A percentile compares a stretch with the other conserved stretches of the same genome.
Evolutionary conservation across 1,284 basidiomycete genomes (phyloP).

Genomic region (Mycena citricolor): DNA sequence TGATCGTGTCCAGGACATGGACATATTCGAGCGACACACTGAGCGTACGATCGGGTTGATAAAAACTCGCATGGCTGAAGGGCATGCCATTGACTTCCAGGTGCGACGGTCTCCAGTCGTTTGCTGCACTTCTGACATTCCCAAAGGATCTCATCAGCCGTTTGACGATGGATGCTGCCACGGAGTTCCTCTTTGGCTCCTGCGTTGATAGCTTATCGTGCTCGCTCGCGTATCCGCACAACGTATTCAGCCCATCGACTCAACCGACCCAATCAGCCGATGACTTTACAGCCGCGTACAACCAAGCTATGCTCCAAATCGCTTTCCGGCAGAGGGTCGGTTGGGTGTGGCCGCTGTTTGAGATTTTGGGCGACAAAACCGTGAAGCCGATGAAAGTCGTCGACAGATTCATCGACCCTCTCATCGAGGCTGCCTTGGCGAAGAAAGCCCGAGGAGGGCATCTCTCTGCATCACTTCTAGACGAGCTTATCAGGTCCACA

Average conservation of each 20-base stretch:
- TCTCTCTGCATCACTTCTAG: no score
- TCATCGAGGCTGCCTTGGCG: conserved; percentile 23
- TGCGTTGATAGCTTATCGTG: conserved; percentile 38
- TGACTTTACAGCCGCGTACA: conserved; percentile 5
- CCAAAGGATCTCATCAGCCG: conserved; percentile 39
- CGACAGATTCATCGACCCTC: conserved; percentile 25
- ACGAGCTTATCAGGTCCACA: no score
- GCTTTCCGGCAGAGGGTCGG: conserved; percentile 11
- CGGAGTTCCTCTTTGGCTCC: conserved; percentile 47
- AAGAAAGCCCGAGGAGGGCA: no score
- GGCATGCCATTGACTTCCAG: conserved; percentile 52
- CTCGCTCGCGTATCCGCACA: conserved; percentile 36
- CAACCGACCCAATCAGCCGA: no score
- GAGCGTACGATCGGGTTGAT: conserved; percentile 42
- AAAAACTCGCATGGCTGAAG: conserved; percentile 40
- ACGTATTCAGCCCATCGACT: no score
- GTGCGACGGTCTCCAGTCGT: conserved; percentile 25
- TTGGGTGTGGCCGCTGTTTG: conserved; percentile 27
- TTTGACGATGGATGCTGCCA: conserved; percentile 47
- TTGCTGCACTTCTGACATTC: conserved; percentile 1
- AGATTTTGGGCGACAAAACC: conserved; percentile 24
- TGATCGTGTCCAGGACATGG: conserved; percentile 55
- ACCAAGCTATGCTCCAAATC: conserved; percentile 2
- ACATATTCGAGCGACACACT: conserved; percentile 50
- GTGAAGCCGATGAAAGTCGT: conserved; percentile 23